phyloP scores from a whole-genome alignment of 805 yeast genomes.

The Cyberlindnera lachancei region DNA sequence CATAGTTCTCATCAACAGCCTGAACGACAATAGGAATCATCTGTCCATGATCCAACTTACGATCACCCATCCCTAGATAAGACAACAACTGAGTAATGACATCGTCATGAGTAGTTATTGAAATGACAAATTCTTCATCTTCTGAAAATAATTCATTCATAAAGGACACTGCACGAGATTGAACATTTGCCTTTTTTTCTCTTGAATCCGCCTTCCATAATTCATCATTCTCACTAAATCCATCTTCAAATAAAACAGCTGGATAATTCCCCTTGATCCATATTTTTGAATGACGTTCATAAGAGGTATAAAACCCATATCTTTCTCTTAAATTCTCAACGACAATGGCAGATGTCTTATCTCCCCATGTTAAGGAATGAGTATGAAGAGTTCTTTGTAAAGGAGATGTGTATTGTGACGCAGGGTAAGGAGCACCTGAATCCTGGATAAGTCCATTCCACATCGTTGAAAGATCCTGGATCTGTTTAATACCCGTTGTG shows the following conservation, averaged over 20 bases:
- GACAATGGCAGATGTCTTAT: not conserved
- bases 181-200: slow-evolving; percentile 3
- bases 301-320: slow-evolving; percentile 5
- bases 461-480: not conserved
- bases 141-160: not conserved
- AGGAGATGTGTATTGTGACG: slow-evolving; percentile 7
- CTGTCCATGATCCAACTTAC: not conserved
- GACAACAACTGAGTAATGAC: not conserved
- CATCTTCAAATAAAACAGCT: slow-evolving; percentile 2
- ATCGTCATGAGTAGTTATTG: not conserved
- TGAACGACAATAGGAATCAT: not conserved
- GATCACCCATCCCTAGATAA: not conserved
- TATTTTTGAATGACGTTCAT: slow-evolving; percentile 6
- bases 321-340: slow-evolving; percentile 9
- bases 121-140: not conserved
- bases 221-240: slow-evolving; percentile 6
- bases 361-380: slow-evolving; percentile 8
- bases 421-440: slow-evolving; percentile 5
- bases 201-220: slow-evolving; percentile 1
- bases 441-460: slow-evolving; percentile 2
- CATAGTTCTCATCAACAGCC: not conserved
- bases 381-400: slow-evolving; percentile 10
- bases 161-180: not conserved
- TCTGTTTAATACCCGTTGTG: slow-evolving; percentile 2
- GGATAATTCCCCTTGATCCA: slow-evolving; percentile 5